These are phyloP conservation scores for Leccinum rimulosum DNA, from an alignment of 768 basidiomycete species.

Conservation along the genomic window DNA sequence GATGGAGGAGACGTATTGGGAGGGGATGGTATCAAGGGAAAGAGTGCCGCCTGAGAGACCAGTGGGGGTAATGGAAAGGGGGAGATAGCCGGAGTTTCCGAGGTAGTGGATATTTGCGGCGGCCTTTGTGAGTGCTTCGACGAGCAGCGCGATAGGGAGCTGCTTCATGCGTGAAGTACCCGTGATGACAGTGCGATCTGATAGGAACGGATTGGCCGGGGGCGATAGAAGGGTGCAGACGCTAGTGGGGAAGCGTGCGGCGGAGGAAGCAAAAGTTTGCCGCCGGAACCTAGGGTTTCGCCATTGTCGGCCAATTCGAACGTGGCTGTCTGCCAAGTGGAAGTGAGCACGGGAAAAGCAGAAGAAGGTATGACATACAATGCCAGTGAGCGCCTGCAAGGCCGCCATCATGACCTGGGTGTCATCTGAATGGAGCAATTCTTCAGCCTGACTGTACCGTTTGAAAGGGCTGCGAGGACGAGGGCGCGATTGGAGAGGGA, in stretches of 20 bases:
- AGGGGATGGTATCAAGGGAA: constrained; percentile 90
- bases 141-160: constrained; percentile 92
- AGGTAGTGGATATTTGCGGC: constrained; percentile 76
- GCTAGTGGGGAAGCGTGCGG: too few species aligned
- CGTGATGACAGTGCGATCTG: constrained; percentile 75
- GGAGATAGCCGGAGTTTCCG: constrained; percentile 81
- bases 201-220: constrained; percentile 27
- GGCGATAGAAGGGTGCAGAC: too few species aligned
- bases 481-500: too few species aligned
- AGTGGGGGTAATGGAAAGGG: constrained; percentile 77
- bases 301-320: constrained; percentile 97
- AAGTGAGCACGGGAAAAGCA: not conserved
- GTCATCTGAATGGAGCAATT: too few species aligned
- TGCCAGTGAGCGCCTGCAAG: constrained; percentile 63
- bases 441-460: too few species aligned
- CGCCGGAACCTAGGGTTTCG: constrained; percentile 89
- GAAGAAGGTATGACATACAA: constrained; percentile 42
- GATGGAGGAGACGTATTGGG: constrained; percentile 97
- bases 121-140: constrained; percentile 82
- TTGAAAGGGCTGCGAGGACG: too few species aligned
- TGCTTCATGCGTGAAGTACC: constrained; percentile 99
- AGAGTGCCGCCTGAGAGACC: constrained; percentile 83
- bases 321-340: constrained; percentile 64
- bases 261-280: not conserved
- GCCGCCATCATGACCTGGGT: constrained; percentile 62